Conservation (phyloP, 1,284 basidiomycete genomes). For the Rhodotorula sp. region DNA sequence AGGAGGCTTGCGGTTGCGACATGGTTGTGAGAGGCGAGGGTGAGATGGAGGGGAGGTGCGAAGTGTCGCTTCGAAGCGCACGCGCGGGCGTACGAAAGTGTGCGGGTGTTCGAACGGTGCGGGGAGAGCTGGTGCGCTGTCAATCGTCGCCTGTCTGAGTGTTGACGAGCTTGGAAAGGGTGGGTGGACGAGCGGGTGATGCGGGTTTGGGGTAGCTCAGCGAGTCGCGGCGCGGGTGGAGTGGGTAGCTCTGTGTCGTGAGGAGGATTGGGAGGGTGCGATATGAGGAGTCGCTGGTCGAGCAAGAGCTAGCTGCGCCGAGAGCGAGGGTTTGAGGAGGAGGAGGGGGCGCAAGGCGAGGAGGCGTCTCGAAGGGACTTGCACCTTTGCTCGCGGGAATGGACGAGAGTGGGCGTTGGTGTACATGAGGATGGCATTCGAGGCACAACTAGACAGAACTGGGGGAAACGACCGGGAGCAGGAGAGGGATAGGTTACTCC, state of each 20-base stretch:
- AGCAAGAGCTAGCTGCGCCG: too few species aligned
- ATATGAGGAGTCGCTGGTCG: not conserved
- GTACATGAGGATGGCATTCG: too few species aligned
- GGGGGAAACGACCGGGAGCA: not conserved
- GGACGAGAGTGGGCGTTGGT: too few species aligned
- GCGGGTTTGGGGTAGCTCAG: not conserved
- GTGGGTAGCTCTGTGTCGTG: not conserved
- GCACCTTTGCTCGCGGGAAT: too few species aligned
- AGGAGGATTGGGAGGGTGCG: not conserved
- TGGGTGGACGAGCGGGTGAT: not conserved
- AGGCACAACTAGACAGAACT: too few species aligned
- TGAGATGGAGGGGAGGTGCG: not conserved
- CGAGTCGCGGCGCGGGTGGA: not conserved
- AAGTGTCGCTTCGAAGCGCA: not conserved
- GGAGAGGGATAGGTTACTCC: not conserved
- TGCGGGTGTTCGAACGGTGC: too few species aligned
- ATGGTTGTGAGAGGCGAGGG: not conserved
- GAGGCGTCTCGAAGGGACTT: too few species aligned
- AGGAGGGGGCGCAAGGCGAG: too few species aligned
- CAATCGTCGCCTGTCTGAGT: too few species aligned
- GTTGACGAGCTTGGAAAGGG: too few species aligned
- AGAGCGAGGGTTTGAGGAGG: too few species aligned
- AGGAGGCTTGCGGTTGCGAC: not conserved
- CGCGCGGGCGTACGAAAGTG: not conserved
- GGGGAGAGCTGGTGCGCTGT: not conserved